Percentiles rank a stretch among this genome's conserved stretches.
Conservation (phyloP, 495 filamentous ascomycete species). For the Bryoglossum gracile region DNA sequence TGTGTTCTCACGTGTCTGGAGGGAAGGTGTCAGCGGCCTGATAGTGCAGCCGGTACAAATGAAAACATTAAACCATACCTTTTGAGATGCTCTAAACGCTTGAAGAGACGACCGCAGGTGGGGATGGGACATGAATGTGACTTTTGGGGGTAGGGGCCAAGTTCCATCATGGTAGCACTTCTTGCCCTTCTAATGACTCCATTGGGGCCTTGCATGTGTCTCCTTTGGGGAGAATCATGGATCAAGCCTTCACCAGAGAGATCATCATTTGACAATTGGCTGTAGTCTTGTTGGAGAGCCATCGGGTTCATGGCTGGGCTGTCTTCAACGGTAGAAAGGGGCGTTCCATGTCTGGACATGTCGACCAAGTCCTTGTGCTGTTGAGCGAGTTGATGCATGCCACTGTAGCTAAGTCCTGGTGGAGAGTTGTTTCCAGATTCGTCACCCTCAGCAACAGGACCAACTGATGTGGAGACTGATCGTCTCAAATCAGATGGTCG, state of each 20-base stretch:
- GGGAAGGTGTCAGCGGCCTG: conserved; percentile 40
- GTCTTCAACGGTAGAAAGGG: conserved; percentile 70
- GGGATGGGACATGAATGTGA: conserved; percentile 99
- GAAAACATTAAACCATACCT: conserved; percentile 65
- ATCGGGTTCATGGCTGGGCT: conserved; percentile 66
- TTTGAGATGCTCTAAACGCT: conserved; percentile 98
- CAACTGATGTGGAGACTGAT: conserved; percentile 84
- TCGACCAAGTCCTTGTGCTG: conserved; percentile 76
- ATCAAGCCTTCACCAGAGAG: conserved; percentile 44
- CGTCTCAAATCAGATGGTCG: conserved; percentile 81
- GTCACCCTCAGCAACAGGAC: conserved; percentile 71
- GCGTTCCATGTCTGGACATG: conserved; percentile 83
- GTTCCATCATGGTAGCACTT: conserved; percentile 93
- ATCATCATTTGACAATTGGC: conserved; percentile 56
- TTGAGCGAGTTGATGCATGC: conserved; percentile 45
- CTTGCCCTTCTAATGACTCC: conserved; percentile 82
- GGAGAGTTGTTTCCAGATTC: conserved; percentile 66
- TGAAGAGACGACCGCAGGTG: conserved; percentile 93
- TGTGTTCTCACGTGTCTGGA: conserved; percentile 97
- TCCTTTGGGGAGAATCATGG: conserved; percentile 50
- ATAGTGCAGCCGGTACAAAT: conserved; percentile 45
- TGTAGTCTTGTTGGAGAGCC: conserved; percentile 52
- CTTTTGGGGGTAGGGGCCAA: conserved; percentile 94
- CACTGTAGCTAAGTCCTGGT: conserved; percentile 58
- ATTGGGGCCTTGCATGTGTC: conserved; percentile 53